Conservation (phyloP, 1,139 yeast species). For the Protomyces arabidopsidicola region DNA sequence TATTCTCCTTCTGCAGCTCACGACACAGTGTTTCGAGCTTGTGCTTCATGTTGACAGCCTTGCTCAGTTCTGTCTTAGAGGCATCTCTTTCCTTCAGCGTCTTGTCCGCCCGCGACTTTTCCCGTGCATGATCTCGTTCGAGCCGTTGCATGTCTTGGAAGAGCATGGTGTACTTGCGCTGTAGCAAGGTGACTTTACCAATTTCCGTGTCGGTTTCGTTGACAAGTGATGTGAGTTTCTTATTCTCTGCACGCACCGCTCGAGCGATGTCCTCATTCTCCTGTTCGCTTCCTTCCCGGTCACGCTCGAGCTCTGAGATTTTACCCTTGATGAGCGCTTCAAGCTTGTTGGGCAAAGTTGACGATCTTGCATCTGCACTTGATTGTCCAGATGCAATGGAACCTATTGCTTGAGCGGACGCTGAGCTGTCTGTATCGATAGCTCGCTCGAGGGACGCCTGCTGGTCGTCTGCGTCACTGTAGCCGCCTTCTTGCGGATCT, state of each 20-base stretch:
- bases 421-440: neutral
- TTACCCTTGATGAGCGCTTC: constrained; percentile 27
- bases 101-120: constrained; percentile 29
- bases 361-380: neutral
- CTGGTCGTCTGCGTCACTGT: neutral
- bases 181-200: constrained; percentile 31
- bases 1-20: constrained; percentile 33
- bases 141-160: constrained; percentile 33
- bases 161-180: constrained; percentile 32
- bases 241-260: constrained; percentile 28
- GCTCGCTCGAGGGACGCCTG: neutral
- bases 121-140: constrained; percentile 32
- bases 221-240: constrained; percentile 30
- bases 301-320: constrained; percentile 26
- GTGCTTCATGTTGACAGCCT: constrained; percentile 28
- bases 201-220: constrained; percentile 34
- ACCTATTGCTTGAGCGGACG: neutral
- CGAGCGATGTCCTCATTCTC: constrained; percentile 22
- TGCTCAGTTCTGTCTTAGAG: constrained; percentile 28
- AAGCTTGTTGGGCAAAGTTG: constrained; percentile 6
- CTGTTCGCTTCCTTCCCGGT: constrained; percentile 22
- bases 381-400: neutral
- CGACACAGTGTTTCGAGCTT: constrained; percentile 32
- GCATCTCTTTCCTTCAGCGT: constrained; percentile 29
- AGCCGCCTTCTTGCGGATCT: neutral